Base-by-base conservation (phyloP, 2,329 filamentous ascomycete species). In the Pseudogymnoascus sp. region DNA sequence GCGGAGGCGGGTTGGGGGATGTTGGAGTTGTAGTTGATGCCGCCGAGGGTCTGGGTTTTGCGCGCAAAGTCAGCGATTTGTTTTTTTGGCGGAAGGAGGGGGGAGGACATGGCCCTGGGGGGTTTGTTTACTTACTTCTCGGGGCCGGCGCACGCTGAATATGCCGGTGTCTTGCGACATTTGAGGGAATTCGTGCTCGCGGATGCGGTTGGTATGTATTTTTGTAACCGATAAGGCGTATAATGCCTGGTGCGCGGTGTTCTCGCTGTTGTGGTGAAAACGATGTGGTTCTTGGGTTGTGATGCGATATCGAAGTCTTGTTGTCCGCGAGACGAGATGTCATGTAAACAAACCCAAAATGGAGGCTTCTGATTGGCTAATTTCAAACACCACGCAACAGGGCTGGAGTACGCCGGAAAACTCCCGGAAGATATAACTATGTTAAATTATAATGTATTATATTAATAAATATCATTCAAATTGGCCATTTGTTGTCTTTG, bases 1-100 rank as follows among this genome's bases (percentile, higher is more conserved):
- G 92, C 91, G 42, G 93, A 97, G 29, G 90, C 84, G 7, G 95
- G 93, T 77, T 96, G 91, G 18, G 95, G 95, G 67, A 99, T 90
- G 21, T 86, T 85, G 18, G 90, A 89, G 75, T 92, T 93, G 75
- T 87, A 86, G 74, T 86, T 93, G 72, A 96, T 86, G 11, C 87
- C 87, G 68, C 89, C 93, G 65, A 97, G 85, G 62, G 95, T 97
- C 91, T 96, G 75, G 51, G 69, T 66, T 68, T 66, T 54, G 60
- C 36, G 40, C 57, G 39, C 11, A 51, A n/a, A 31, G 60, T 37
- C 18, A 37, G 40, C 14, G 31, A 8, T 3, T 16, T 40, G 8
- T 60, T 45, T 51, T 64, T n/a, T 14, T 26, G 31, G 23, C 29
- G 40, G 23, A 39, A 45, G 29, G 26, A 23, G 37, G 21, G 29